These are phyloP conservation scores for Arachis stenosperma DNA, from an alignment of 306 rosid genomes.

Conservation along the genomic window DNA sequence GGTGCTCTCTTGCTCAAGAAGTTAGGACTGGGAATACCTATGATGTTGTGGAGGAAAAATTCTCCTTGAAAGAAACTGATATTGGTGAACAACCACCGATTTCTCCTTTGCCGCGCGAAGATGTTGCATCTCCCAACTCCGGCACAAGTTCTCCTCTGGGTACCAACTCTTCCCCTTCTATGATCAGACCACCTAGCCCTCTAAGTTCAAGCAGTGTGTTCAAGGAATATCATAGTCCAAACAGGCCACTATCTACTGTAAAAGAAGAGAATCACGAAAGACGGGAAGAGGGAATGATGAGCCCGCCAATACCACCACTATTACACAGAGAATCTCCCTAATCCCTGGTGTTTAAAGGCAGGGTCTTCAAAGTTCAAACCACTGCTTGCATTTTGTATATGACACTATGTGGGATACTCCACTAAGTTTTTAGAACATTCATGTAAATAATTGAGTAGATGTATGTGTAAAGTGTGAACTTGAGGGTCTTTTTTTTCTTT, in stretches of 20 bases:
- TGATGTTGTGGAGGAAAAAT: conserved; percentile 61
- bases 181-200: conserved; percentile 44
- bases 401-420: neutral
- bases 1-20: conserved; percentile 98
- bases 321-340: conserved; percentile 61
- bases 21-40: conserved; percentile 72
- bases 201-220: conserved; percentile 49
- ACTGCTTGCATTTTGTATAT: conserved; percentile 15
- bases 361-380: neutral
- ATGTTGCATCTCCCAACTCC: conserved; percentile 43
- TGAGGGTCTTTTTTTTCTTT: neutral
- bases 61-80: conserved; percentile 46
- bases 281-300: conserved; percentile 62
- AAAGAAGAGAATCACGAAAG: conserved; percentile 56
- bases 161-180: conserved; percentile 51
- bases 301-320: conserved; percentile 66
- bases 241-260: conserved; percentile 50
- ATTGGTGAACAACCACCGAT: conserved; percentile 37
- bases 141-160: conserved; percentile 59
- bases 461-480: conserved; percentile 2
- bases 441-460: conserved; percentile 40
- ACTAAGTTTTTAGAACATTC: conserved; percentile 14
- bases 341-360: neutral
- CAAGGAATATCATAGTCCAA: conserved; percentile 52
- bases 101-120: conserved; percentile 72